These are phyloP conservation scores for Chlamydomonas reinhardtii DNA, from an alignment of 163 green algal species.

Conservation along the genomic window DNA sequence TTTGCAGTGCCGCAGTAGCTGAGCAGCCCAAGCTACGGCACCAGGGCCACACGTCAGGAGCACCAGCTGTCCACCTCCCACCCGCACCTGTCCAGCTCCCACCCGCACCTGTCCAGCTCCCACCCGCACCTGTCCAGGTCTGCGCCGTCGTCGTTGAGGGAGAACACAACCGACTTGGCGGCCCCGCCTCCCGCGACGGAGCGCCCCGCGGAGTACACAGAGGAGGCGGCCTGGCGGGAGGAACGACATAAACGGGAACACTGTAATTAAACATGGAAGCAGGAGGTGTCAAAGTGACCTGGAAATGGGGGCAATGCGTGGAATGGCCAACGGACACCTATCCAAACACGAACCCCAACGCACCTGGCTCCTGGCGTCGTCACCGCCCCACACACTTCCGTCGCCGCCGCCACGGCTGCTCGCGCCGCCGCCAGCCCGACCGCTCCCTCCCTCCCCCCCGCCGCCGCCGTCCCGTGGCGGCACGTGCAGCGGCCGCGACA, in stretches of 20 bases:
- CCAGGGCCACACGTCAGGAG: too few species aligned
- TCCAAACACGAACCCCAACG: background rate
- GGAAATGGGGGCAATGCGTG: background rate
- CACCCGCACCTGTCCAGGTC: background rate
- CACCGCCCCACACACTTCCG: background rate
- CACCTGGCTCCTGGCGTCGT: constrained; percentile 20
- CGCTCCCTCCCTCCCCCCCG: background rate
- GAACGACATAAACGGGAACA: too few species aligned
- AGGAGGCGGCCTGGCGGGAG: too few species aligned
- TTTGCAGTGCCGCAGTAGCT: too few species aligned
- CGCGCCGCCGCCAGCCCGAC: background rate
- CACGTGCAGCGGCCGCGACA: constrained; percentile 25
- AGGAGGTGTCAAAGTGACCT: too few species aligned
- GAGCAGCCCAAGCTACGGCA: too few species aligned
- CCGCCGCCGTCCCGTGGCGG: background rate
- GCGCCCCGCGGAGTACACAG: too few species aligned
- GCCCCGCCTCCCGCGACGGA: too few species aligned
- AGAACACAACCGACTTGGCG: too few species aligned
- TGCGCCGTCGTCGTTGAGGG: background rate
- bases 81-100: too few species aligned
- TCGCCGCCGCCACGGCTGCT: background rate
- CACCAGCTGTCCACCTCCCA: too few species aligned
- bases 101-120: background rate
- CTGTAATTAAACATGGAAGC: too few species aligned
- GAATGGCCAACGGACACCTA: background rate